Conservation (phyloP, 768 basidiomycete genomes). For the Plicaturopsis crispa region DNA sequence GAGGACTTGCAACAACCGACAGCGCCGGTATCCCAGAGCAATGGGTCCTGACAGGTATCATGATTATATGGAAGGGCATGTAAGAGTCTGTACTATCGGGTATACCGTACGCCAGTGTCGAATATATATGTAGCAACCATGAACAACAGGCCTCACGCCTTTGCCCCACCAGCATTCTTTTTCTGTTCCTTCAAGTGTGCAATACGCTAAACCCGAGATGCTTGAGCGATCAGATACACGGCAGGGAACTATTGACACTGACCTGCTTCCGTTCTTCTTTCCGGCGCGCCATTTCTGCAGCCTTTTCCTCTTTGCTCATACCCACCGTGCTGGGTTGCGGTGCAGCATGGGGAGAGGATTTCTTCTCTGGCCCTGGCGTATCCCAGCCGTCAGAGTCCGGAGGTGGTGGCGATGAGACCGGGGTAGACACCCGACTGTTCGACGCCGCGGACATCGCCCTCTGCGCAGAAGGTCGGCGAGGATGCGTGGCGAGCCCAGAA, state of each 20-base stretch:
- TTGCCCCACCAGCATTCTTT: constrained; percentile 32
- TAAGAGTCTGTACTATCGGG: neutral
- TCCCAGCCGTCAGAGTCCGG: constrained; percentile 1
- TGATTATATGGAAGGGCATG: no score
- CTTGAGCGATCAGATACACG: neutral
- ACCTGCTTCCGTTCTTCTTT: constrained; percentile 92
- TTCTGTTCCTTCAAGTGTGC: constrained; percentile 79
- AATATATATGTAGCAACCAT: no score
- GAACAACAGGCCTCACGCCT: no score
- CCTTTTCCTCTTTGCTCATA: constrained; percentile 87
- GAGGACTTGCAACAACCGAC: constrained; percentile 47
- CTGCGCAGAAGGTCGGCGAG: constrained; percentile 4
- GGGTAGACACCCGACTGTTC: constrained; percentile 14
- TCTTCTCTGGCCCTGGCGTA: no score
- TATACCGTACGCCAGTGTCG: no score
- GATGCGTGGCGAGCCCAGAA: neutral
- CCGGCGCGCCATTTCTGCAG: constrained; percentile 84
- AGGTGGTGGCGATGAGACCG: constrained; percentile 14
- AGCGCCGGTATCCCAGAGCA: constrained; percentile 13
- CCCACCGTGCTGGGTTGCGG: constrained; percentile 28
- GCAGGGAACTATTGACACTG: constrained; percentile 15
- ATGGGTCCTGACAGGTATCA: no score
- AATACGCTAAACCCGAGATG: constrained; percentile 44
- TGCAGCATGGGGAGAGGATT: constrained; percentile 10
- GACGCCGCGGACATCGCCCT: no score